Percentiles rank a stretch among this genome's conserved stretches.
Conservation (phyloP, 257 asterid species). For the Ilex asprella region DNA sequence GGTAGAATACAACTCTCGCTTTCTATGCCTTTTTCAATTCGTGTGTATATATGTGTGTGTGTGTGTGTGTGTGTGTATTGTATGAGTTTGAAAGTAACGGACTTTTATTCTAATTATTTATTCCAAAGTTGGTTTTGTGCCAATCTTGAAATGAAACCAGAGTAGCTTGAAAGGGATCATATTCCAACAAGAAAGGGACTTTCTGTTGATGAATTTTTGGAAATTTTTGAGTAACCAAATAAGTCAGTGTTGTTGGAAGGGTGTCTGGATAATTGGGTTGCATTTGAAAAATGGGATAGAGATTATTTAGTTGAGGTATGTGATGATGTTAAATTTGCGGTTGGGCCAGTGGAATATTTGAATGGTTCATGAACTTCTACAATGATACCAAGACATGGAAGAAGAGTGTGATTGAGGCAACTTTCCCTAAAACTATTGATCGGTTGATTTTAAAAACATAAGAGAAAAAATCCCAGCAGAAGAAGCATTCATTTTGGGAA, state of each 20-base stretch:
- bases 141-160: conserved; percentile 93
- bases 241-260: conserved; percentile 88
- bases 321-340: conserved; percentile 53
- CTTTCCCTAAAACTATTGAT: no score
- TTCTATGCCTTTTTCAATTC: no score
- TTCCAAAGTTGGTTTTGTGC: conserved; percentile 62
- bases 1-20: no score
- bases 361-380: no score
- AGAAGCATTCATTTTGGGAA: conserved; percentile 82
- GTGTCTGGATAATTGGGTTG: conserved; percentile 70
- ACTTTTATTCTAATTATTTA: no score
- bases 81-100: conserved; percentile 41
- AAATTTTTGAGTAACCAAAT: conserved; percentile 67
- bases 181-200: conserved; percentile 58
- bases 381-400: no score
- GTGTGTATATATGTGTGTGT: no score
- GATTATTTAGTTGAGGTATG: conserved; percentile 50
- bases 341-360: conserved; percentile 59
- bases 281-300: conserved; percentile 73
- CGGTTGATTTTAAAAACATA: conserved; percentile 28
- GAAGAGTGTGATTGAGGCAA: no score
- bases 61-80: not conserved
- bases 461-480: conserved; percentile 45
- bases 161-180: conserved; percentile 86
- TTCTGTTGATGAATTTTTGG: conserved; percentile 67